phyloP scores from a whole-genome alignment of 2,329 filamentous ascomycete species.

The Chaetomium sp. region DNA sequence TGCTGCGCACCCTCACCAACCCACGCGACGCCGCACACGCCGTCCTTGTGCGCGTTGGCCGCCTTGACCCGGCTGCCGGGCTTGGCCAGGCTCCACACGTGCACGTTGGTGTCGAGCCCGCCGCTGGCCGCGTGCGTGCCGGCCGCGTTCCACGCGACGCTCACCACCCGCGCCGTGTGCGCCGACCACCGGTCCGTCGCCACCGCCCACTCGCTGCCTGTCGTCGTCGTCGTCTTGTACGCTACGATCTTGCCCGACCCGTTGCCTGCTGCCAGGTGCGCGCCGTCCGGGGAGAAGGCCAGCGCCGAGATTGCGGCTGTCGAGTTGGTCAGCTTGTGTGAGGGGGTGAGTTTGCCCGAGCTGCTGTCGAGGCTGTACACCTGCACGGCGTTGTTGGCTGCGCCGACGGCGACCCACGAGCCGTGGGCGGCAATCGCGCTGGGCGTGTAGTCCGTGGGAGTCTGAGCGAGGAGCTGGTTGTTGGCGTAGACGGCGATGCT shows the following conservation, averaged over 20 bases:
- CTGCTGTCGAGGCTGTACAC: conserved; percentile 69
- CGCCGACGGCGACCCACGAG: conserved; percentile 72
- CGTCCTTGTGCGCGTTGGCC: conserved; percentile 91
- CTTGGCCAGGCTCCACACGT: conserved; percentile 84
- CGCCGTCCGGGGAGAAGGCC: conserved; percentile 79
- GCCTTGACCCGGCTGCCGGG: conserved; percentile 84
- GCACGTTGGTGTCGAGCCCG: conserved; percentile 86
- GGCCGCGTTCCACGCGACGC: conserved; percentile 73
- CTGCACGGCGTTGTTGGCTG: conserved; percentile 70
- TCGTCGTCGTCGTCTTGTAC: conserved; percentile 58
- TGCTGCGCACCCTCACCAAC: conserved; percentile 55
- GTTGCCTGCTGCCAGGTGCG: conserved; percentile 78
- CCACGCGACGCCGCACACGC: conserved; percentile 85
- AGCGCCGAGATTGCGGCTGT: conserved; percentile 75
- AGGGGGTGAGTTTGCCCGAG: conserved; percentile 52
- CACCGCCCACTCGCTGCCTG: conserved; percentile 58
- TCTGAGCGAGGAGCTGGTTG: conserved; percentile 61
- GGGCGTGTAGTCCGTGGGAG: conserved; percentile 64
- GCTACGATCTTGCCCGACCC: conserved; percentile 84
- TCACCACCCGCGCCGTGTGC: conserved; percentile 60
- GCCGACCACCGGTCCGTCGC: conserved; percentile 74
- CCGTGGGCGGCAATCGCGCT: conserved; percentile 72
- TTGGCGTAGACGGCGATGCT: conserved; percentile 59
- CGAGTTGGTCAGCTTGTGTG: conserved; percentile 65
- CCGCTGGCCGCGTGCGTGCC: conserved; percentile 82